Evolutionary conservation across 2,329 filamentous ascomycete species (phyloP), one percentile per base, ranked within the genome.

Genomic region (Xylariaceae sp.): DNA sequence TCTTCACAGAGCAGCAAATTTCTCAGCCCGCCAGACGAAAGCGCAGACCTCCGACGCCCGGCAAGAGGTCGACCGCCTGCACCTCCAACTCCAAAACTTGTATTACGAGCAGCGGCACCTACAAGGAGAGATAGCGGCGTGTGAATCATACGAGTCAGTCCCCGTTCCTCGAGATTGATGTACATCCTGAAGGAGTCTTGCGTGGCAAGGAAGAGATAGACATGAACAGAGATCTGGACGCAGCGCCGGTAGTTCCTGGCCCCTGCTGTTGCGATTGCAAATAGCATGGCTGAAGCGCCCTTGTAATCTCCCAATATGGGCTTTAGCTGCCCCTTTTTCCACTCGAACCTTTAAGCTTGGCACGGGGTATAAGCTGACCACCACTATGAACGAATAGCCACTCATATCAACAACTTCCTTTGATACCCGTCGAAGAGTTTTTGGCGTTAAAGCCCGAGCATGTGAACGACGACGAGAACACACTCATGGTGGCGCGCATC

Each of bases 41-140:
- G 73, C 84, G 37, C 71, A 79, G 52, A 97, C 92, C 1, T 84
- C 87, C 19, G 88, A 95, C 61, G 85, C 85, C 34, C 80, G 89
- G 34, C 85, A 90, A 54, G 88, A 95, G 64, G 88, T 97, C 48
- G 92, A 98, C 60, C 79, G 83, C 34, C 71, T 98, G 45, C 89
- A 97, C 59, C 73, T 98, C 26, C 86, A 94, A 57, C 73, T 98
- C 39, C 90, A 97, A 64, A 98, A 98, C 57, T 69, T 98, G 6
- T 94, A 92, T 62, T 98, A 98, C 59, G 90, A 98, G 63, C 89
- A 97, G 66, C 74, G 87, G 38, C 88, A 96, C 62, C 68, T 98
- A 38, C 80, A 85, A 48, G 86, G 86, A 34, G 92, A 98, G 65
- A 97, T 98, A 45, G 71, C 78, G 1, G 88, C 86, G 7, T 97